Evolutionary conservation across 179 eudicot genomes (phyloP), one percentile per base, ranked within the genome.

Genomic region (Beta macrorhiza): DNA sequence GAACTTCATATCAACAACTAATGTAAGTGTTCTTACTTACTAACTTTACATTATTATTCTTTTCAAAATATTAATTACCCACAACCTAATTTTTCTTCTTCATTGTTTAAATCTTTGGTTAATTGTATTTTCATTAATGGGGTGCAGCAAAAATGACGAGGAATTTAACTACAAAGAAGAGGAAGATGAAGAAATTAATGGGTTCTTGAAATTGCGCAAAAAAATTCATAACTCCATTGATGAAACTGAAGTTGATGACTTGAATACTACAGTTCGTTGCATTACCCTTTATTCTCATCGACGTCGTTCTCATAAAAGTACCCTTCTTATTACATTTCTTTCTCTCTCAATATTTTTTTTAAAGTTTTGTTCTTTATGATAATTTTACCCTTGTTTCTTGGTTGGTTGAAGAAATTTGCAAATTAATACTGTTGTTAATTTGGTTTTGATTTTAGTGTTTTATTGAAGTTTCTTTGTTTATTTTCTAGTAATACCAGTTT

Each of bases 221-320:
- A 59, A n/a, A 9, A 42, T 53, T 11, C 64, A 42, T 19, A 73
- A 78, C 78, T 32, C 73, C 72, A 62, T 69, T 70, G 76, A 71
- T 37, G 42, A 37, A 37, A 37, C 42, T 16, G 78, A 78, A 14
- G 62, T 19, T 11, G 77, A 77, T 70, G 76, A 76, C 16, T 20
- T 77, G n/a, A 20, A 61, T 72, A 74, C 62, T 19, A 82, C 53
- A 51, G 74, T 82, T 72, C 44, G 67, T 67, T 82, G 85, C 75
- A 82, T 82, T 47, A 64, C 85, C 32, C 57, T 82, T 42, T 59
- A 56, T 5, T 82, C 85, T 44, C 74, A 67, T 9, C 47, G 42
- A 9, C 78, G 79, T 70, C 74, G 73, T 78, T 82, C 85, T 15
- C 47, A 67, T 29, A 79, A 82, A 73, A 62, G 57, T 80, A 45